phyloP scores from a whole-genome alignment of 2,329 filamentous ascomycete species.

The Aspergillus glaucus region DNA sequence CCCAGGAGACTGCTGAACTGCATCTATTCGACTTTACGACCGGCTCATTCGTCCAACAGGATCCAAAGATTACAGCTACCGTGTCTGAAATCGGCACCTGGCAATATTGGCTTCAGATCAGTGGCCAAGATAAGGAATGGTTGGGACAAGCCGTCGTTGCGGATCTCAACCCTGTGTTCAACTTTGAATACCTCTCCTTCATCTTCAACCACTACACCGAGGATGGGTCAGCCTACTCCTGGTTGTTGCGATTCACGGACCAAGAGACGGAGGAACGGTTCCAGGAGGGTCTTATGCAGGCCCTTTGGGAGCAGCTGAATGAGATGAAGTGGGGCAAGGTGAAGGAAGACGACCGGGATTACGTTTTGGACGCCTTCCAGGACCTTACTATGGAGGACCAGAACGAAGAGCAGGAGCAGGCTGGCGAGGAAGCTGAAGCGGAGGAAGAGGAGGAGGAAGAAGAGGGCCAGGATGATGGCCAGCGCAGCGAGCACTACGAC shows the following conservation, averaged over 20 bases:
- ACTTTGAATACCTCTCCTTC: constrained; percentile 97
- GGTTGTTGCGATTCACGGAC: constrained; percentile 88
- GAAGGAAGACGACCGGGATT: constrained; percentile 87
- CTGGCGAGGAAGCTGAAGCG: constrained; percentile 49
- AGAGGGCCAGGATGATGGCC: constrained; percentile 57
- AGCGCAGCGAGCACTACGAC: constrained; percentile 67
- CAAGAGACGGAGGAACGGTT: constrained; percentile 75
- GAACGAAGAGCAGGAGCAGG: constrained; percentile 47
- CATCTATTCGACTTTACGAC: constrained; percentile 89
- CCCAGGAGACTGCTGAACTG: constrained; percentile 72
- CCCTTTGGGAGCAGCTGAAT: constrained; percentile 93
- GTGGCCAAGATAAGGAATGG: constrained; percentile 70
- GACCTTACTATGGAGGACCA: constrained; percentile 88
- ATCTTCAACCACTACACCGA: constrained; percentile 96
- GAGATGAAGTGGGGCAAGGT: constrained; percentile 89
- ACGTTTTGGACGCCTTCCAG: constrained; percentile 91
- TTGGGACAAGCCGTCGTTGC: constrained; percentile 77
- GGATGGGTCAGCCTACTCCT: constrained; percentile 88
- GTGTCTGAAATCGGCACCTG: constrained; percentile 84
- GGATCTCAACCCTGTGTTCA: constrained; percentile 97
- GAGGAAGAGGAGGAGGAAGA: constrained; percentile 57
- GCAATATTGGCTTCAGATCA: constrained; percentile 93
- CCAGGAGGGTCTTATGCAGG: constrained; percentile 90
- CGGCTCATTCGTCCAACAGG: constrained; percentile 77
- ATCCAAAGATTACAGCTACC: constrained; percentile 65